Percentiles rank a stretch among this genome's conserved stretches.
phyloP scores from a whole-genome alignment of 176 grass and related monocot genomes.

The Carex littledalei region DNA sequence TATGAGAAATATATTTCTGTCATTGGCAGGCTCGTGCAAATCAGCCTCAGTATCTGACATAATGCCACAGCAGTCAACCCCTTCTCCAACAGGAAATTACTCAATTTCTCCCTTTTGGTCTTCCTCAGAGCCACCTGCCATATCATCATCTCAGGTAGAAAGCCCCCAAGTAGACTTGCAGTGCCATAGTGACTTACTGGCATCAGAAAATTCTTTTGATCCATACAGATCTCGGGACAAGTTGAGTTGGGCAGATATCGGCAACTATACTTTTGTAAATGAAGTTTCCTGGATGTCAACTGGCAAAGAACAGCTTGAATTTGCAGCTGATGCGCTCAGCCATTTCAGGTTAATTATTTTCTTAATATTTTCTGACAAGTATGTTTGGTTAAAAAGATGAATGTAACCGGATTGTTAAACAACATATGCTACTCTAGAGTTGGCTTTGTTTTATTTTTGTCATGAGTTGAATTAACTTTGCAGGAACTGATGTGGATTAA shows the following conservation, averaged over 20 bases:
- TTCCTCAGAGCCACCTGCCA: slow-evolving; percentile 44
- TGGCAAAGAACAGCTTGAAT: slow-evolving; percentile 86
- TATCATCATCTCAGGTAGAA: slow-evolving; percentile 58
- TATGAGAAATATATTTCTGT: slow-evolving; percentile 93
- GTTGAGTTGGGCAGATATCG: slow-evolving; percentile 88
- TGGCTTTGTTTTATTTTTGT: background rate
- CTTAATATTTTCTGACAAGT: background rate
- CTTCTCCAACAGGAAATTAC: slow-evolving; percentile 51
- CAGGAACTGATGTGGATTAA: background rate
- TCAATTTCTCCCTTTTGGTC: slow-evolving; percentile 72
- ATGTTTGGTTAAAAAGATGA: background rate
- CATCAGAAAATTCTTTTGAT: slow-evolving; percentile 69
- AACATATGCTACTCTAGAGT: background rate
- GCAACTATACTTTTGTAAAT: slow-evolving; percentile 51
- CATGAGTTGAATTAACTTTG: background rate
- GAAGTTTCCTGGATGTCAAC: slow-evolving; percentile 97
- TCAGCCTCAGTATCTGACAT: slow-evolving; percentile 29
- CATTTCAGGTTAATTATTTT: slow-evolving; percentile 70
- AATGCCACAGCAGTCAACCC: slow-evolving; percentile 27
- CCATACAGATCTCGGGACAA: slow-evolving; percentile 68
- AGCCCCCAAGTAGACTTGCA: slow-evolving; percentile 74
- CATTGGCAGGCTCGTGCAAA: slow-evolving; percentile 55
- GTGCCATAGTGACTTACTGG: slow-evolving; percentile 50
- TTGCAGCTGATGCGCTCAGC: slow-evolving; percentile 65
- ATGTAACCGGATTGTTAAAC: background rate